Conservation (phyloP, 768 basidiomycete species). For the Dioszegia aurantiaca region DNA sequence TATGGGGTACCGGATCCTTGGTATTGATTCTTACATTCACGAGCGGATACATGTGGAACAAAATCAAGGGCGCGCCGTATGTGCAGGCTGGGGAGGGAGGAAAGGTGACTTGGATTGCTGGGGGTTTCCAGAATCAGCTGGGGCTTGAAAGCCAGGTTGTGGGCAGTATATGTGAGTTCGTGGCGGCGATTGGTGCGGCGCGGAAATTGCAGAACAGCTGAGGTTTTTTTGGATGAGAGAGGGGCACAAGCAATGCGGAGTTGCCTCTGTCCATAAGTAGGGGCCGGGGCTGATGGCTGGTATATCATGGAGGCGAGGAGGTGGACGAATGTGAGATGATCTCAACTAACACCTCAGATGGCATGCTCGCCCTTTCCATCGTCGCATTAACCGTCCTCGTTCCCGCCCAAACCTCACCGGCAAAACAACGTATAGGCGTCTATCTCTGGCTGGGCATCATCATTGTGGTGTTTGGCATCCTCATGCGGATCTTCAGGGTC, state of each 20-base stretch:
- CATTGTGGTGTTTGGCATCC: slow-evolving; percentile 78
- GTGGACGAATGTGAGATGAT: too few species aligned
- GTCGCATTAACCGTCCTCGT: slow-evolving; percentile 67
- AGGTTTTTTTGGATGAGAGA: too few species aligned
- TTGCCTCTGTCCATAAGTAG: too few species aligned
- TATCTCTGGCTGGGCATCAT: slow-evolving; percentile 84
- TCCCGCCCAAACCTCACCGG: slow-evolving; percentile 65
- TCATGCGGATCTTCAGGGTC: slow-evolving; percentile 79
- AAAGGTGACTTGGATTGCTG: slow-evolving; percentile 73
- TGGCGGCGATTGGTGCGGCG: background rate
- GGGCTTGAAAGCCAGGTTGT: slow-evolving; percentile 91
- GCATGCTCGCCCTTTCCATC: slow-evolving; percentile 73
- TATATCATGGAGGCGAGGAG: background rate
- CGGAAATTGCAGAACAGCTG: too few species aligned
- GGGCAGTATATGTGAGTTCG: slow-evolving; percentile 72
- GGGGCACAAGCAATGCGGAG: too few species aligned
- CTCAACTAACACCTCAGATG: slow-evolving; percentile 60
- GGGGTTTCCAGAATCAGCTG: slow-evolving; percentile 82
- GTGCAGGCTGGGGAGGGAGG: slow-evolving; percentile 57
- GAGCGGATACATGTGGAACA: slow-evolving; percentile 93
- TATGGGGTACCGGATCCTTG: slow-evolving; percentile 58
- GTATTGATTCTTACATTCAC: slow-evolving; percentile 76
- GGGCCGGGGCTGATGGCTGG: background rate
- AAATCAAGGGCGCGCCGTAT: slow-evolving; percentile 77
- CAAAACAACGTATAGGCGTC: slow-evolving; percentile 76